Conservation (phyloP, 2,329 filamentous ascomycete genomes). For the Chalara sp. region DNA sequence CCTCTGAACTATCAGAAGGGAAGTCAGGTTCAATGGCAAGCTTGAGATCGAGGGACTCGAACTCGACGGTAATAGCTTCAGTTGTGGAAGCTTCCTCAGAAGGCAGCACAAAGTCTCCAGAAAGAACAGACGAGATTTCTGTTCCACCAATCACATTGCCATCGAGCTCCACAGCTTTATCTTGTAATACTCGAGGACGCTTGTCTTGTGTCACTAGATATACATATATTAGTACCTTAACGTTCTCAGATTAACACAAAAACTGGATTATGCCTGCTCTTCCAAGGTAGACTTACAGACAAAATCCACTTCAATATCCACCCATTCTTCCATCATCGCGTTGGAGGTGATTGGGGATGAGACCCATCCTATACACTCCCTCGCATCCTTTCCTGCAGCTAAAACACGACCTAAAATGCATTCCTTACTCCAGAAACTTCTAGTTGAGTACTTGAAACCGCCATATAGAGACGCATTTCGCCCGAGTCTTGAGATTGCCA, state of each 20-base stretch:
- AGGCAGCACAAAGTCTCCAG: constrained; percentile 57
- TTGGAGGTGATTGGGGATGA: constrained; percentile 51
- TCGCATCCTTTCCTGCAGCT: constrained; percentile 53
- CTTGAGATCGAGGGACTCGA: constrained; percentile 45
- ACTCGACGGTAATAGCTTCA: constrained; percentile 38
- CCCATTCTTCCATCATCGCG: constrained; percentile 48
- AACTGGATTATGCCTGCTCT: neutral
- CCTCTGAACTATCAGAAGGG: constrained; percentile 9
- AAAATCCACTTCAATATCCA: constrained; percentile 48
- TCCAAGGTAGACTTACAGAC: constrained; percentile 11
- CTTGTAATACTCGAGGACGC: constrained; percentile 52
- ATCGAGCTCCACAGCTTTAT: constrained; percentile 50
- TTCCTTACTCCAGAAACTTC: constrained; percentile 63
- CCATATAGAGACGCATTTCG: constrained; percentile 56
- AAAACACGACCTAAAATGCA: constrained; percentile 60
- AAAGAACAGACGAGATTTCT: constrained; percentile 46
- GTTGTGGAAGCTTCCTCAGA: constrained; percentile 44
- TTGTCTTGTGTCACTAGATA: constrained; percentile 39
- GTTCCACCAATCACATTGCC: constrained; percentile 54
- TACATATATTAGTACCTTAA: too few species aligned
- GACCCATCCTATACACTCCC: constrained; percentile 64
- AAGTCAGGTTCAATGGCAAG: constrained; percentile 28
- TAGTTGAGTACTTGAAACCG: constrained; percentile 55
- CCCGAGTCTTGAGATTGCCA: constrained; percentile 51
- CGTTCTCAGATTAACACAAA: neutral